Conservation (phyloP, 768 basidiomycete genomes). For the Vararia minispora region DNA sequence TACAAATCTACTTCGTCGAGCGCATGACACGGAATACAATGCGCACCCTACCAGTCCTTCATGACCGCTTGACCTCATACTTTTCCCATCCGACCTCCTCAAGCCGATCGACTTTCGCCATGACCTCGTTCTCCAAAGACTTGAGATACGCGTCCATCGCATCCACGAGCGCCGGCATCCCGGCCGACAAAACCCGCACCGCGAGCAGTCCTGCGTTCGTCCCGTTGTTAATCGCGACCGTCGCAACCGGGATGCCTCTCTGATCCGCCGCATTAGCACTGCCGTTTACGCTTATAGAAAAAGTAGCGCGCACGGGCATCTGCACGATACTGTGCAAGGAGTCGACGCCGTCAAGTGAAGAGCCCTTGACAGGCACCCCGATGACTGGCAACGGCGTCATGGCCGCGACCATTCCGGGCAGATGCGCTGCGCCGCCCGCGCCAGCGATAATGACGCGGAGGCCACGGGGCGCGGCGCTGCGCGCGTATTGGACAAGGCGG, state of each 20-base stretch:
- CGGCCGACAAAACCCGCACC: slow-evolving; percentile 75
- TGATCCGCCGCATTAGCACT: slow-evolving; percentile 20
- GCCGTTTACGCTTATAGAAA: slow-evolving; percentile 2
- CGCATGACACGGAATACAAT: too few species aligned
- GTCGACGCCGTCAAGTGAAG: slow-evolving; percentile 89
- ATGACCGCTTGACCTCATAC: slow-evolving; percentile 51
- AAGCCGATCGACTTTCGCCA: slow-evolving; percentile 68
- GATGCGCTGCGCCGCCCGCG: slow-evolving; percentile 96
- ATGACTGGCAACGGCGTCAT: slow-evolving; percentile 89
- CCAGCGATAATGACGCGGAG: slow-evolving; percentile 80
- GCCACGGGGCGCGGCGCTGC: slow-evolving; percentile 56
- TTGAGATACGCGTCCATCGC: slow-evolving; percentile 70
- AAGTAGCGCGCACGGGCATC: slow-evolving; percentile 75
- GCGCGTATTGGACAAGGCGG: slow-evolving; percentile 72
- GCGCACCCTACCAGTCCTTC: too few species aligned
- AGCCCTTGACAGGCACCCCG: slow-evolving; percentile 95
- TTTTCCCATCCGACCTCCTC: slow-evolving; percentile 78
- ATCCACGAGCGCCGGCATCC: slow-evolving; percentile 50
- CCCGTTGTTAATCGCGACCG: slow-evolving; percentile 93
- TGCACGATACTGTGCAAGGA: slow-evolving; percentile 97
- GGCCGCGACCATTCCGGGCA: slow-evolving; percentile 97
- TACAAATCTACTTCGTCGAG: too few species aligned
- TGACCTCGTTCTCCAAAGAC: slow-evolving; percentile 60
- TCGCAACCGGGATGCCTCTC: slow-evolving; percentile 96
- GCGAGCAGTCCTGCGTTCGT: slow-evolving; percentile 91